Evolutionary conservation across 2,329 filamentous ascomycete species (phyloP).

Genomic region (Leptodontidium sp.): DNA sequence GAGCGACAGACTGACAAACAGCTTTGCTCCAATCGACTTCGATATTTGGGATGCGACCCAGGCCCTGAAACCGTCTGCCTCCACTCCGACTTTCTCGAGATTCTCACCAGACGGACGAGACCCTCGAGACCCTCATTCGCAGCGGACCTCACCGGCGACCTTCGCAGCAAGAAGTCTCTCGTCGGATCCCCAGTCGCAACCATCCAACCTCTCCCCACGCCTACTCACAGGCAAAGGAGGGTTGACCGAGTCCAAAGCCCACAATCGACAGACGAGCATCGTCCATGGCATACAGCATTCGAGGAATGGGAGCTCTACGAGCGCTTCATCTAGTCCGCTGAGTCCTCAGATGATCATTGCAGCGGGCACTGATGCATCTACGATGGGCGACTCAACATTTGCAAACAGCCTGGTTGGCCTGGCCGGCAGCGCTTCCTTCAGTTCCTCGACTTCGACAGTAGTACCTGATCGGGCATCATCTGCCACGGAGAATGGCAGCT

Average conservation of each 20-base stretch:
- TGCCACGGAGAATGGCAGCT: slow-evolving; percentile 54
- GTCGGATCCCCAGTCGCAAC: slow-evolving; percentile 39
- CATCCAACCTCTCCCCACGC: slow-evolving; percentile 42
- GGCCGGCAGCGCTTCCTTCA: slow-evolving; percentile 43
- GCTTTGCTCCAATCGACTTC: slow-evolving; percentile 41
- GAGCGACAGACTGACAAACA: slow-evolving; percentile 41
- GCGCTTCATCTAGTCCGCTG: slow-evolving; percentile 82
- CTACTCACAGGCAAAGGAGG: slow-evolving; percentile 46
- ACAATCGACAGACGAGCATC: slow-evolving; percentile 96
- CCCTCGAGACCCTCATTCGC: slow-evolving; percentile 30
- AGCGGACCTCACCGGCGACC: slow-evolving; percentile 33
- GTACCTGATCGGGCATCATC: slow-evolving; percentile 49
- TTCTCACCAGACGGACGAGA: slow-evolving; percentile 38
- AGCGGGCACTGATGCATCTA: slow-evolving; percentile 55
- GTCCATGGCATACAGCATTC: slow-evolving; percentile 95
- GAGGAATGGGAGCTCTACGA: slow-evolving; percentile 86
- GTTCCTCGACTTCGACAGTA: slow-evolving; percentile 36
- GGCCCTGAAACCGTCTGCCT: slow-evolving; percentile 40
- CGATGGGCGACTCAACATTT: slow-evolving; percentile 44
- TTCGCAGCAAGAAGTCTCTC: slow-evolving; percentile 31
- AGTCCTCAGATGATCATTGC: slow-evolving; percentile 86
- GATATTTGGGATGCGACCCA: slow-evolving; percentile 43
- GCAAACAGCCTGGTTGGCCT: slow-evolving; percentile 41
- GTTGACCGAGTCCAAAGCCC: slow-evolving; percentile 63
- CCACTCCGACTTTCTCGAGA: slow-evolving; percentile 37